Evolutionary conservation across 768 basidiomycete species (phyloP).

Genomic region (Pholiota molesta): DNA sequence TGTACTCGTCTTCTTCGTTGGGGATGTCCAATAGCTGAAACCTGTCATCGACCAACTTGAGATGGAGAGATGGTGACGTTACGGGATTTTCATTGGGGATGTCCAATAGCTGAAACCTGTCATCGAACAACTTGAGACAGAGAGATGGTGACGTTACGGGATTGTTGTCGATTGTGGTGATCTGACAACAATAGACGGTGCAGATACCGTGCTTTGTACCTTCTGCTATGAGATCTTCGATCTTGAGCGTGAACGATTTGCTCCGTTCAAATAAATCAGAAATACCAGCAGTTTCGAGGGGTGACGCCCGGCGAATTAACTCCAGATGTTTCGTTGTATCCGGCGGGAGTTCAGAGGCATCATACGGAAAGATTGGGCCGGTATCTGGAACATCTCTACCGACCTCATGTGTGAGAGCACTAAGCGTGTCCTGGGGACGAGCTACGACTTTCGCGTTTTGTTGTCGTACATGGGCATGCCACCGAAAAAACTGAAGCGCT

Average conservation of each 20-base stretch:
- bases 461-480: conserved; percentile 22
- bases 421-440: conserved; percentile 19
- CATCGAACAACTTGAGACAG: conserved; percentile 26
- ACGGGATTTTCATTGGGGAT: conserved; percentile 12
- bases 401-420: conserved; percentile 10
- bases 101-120: conserved; percentile 21
- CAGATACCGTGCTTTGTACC: conserved; percentile 10
- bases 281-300: conserved; percentile 11
- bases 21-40: conserved; percentile 19
- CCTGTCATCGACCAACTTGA: conserved; percentile 25
- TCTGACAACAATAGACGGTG: conserved; percentile 18
- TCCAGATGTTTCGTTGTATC: conserved; percentile 14
- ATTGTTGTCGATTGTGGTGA: conserved; percentile 23
- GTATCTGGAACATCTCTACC: conserved; percentile 1
- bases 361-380: conserved; percentile 13
- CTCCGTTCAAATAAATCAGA: conserved; percentile 6
- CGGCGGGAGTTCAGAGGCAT: conserved; percentile 15
- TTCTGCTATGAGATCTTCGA: conserved; percentile 15
- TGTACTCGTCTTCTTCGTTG: conserved; percentile 14
- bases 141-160: conserved; percentile 16
- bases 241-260: conserved; percentile 14
- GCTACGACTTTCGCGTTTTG: conserved; percentile 18
- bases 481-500: conserved; percentile 31
- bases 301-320: conserved; percentile 11
- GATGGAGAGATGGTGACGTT: conserved; percentile 17